Evolutionary conservation across 2,329 filamentous ascomycete genomes (phyloP).

Genomic region (Colletotrichum aenigma): DNA sequence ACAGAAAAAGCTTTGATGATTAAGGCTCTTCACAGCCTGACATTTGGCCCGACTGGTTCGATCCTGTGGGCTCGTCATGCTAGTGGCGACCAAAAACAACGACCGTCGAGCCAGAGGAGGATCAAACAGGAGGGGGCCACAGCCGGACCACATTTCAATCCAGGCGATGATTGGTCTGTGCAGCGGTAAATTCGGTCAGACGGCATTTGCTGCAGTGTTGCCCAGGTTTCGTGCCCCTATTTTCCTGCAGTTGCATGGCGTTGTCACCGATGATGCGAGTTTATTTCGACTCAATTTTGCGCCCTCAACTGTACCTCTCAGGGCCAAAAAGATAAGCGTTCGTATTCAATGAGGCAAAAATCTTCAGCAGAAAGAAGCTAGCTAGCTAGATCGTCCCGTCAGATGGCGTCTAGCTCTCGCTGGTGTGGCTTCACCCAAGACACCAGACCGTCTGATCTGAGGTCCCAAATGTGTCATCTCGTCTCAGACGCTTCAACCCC

Average conservation of each 20-base stretch:
- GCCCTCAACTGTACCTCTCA: no score
- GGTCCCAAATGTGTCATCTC: slow-evolving; percentile 21
- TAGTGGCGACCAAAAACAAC: slow-evolving; percentile 1
- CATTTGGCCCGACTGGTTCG: neutral
- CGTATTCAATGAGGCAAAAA: no score
- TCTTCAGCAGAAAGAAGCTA: neutral
- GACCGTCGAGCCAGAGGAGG: slow-evolving; percentile 10
- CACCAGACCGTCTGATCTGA: slow-evolving; percentile 22
- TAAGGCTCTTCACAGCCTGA: neutral
- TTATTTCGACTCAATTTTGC: neutral
- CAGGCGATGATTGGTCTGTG: neutral
- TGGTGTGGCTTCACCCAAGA: slow-evolving; percentile 8
- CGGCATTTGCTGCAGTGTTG: neutral
- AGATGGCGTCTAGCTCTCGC: neutral
- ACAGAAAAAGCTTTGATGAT: neutral
- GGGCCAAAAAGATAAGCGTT: no score
- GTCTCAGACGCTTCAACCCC: slow-evolving; percentile 19
- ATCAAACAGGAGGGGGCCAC: slow-evolving; percentile 19
- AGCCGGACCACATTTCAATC: slow-evolving; percentile 5
- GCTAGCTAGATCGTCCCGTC: neutral
- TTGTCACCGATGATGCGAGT: neutral
- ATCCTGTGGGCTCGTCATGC: neutral
- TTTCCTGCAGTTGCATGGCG: neutral
- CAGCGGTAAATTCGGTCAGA: neutral
- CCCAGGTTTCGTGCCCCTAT: neutral